Conservation (phyloP, 176 grass and related monocot genomes). For the Lolium multiflorum region DNA sequence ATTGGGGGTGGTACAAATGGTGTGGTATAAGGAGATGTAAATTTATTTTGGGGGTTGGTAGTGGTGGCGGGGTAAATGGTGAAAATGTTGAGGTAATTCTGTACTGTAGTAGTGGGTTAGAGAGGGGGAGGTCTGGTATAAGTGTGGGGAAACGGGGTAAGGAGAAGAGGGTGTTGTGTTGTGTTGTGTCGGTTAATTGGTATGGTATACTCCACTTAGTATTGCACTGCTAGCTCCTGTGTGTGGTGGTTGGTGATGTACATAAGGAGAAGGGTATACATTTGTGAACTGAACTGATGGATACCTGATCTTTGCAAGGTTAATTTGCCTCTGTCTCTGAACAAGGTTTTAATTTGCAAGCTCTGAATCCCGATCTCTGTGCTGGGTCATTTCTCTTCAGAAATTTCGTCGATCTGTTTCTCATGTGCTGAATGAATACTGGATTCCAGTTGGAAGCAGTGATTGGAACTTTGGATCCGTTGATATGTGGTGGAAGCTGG, state of each 20-base stretch:
- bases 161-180: conserved; percentile 25
- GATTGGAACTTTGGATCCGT: too few species aligned
- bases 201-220: conserved; percentile 57
- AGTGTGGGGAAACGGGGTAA: conserved; percentile 35
- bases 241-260: neutral
- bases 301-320: conserved; percentile 42
- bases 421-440: too few species aligned
- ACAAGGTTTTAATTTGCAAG: neutral
- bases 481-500: neutral
- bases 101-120: conserved; percentile 43
- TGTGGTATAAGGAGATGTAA: conserved; percentile 69
- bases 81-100: conserved; percentile 36
- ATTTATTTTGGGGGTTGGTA: conserved; percentile 56
- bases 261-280: neutral
- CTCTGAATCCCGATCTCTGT: neutral
- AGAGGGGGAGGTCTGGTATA: conserved; percentile 33
- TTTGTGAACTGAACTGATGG: conserved; percentile 22
- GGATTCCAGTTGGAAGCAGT: neutral
- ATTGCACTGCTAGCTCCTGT: neutral
- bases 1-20: conserved; percentile 47
- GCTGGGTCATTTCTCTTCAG: neutral
- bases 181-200: conserved; percentile 46
- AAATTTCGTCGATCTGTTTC: neutral
- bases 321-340: neutral
- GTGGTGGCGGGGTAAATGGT: conserved; percentile 44